Base-by-base conservation (phyloP, 192 early-diverging fungal species). In the Coemansia sp. region DNA sequence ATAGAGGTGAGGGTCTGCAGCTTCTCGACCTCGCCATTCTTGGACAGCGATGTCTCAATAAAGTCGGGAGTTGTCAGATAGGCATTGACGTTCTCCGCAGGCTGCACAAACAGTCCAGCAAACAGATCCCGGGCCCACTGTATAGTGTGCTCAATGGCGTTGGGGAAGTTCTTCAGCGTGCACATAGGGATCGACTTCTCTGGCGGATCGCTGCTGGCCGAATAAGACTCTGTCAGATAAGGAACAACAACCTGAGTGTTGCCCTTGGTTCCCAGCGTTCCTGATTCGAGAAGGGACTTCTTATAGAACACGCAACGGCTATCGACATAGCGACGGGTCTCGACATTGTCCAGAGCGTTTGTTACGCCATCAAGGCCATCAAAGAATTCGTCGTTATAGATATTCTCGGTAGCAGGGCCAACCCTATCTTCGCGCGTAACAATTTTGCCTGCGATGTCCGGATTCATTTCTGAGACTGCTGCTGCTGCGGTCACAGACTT, bases 171-270 rank as follows among this genome's bases (percentile, higher is more conserved):
- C 87, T 92, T 93, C 53, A 94, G 82, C 20, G 93, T 94, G 85
- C 93, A 94, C 67, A 90, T 89, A 46, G 93, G 93, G 55, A 93
- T 95, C 38, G 92, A 90, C 86, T 95, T 98, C 79, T 99, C 98
- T 46, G 94, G 94, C 0, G 98, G 98, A 76, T 99, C 98, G 67
- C 94, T 92, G 44, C 96, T 98, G 19, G 95, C 98, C 4, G 94
- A 94, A 85, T 99, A 99, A 9, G 96, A 96, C 85, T 99, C 98
- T 7, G 98, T 99, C 67, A 98, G 73, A 79, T 87, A 88, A 14
- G 98, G 98, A 75, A 99, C 79, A 14, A 99, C 90, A 14, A 99
- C 95, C 84, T 99, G 98, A 10, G 95, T 97, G 86, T 99, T 99
- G 65, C 98, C 98, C 86, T 99, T 99, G 60, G 98, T 99, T 22